Evolutionary conservation across 441 rosid species (phyloP).

Genomic region (Daphne laureola): DNA sequence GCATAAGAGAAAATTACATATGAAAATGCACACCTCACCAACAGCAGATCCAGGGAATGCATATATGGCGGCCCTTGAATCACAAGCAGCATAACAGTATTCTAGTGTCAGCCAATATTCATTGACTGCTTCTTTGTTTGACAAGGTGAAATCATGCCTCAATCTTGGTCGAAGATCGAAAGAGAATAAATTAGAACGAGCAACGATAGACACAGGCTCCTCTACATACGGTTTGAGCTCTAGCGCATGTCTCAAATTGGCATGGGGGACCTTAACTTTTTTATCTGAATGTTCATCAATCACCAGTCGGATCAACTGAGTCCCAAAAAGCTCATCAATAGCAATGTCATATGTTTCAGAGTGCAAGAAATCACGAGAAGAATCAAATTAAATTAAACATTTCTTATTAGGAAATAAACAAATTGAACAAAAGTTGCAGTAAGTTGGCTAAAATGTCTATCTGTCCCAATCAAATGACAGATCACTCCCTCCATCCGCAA

Average conservation of each 20-base stretch:
- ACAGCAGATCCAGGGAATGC: slow-evolving; percentile 97
- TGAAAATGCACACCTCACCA: slow-evolving; percentile 57
- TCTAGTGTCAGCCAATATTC: slow-evolving; percentile 96
- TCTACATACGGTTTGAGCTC: slow-evolving; percentile 93
- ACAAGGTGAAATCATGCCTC: slow-evolving; percentile 83
- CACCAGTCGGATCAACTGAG: slow-evolving; percentile 78
- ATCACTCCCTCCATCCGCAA: too few species aligned
- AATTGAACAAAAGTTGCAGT: too few species aligned
- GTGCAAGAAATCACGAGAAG: slow-evolving; percentile 8
- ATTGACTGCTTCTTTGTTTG: slow-evolving; percentile 71
- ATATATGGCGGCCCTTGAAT: slow-evolving; percentile 70
- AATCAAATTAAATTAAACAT: not conserved
- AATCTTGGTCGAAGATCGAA: slow-evolving; percentile 90
- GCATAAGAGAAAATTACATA: too few species aligned
- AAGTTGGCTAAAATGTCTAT: too few species aligned
- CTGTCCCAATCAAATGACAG: too few species aligned
- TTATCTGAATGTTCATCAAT: slow-evolving; percentile 41
- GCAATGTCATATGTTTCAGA: slow-evolving; percentile 5
- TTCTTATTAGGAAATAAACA: too few species aligned
- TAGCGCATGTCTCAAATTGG: slow-evolving; percentile 65
- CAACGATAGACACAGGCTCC: slow-evolving; percentile 60
- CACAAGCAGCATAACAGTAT: slow-evolving; percentile 93
- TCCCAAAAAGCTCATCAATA: slow-evolving; percentile 21
- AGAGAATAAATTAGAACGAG: slow-evolving; percentile 42
- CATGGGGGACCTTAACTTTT: slow-evolving; percentile 41